These are phyloP conservation scores for Peribolospora baueri DNA, from an alignment of 768 basidiomycete genomes.

Conservation along the genomic window DNA sequence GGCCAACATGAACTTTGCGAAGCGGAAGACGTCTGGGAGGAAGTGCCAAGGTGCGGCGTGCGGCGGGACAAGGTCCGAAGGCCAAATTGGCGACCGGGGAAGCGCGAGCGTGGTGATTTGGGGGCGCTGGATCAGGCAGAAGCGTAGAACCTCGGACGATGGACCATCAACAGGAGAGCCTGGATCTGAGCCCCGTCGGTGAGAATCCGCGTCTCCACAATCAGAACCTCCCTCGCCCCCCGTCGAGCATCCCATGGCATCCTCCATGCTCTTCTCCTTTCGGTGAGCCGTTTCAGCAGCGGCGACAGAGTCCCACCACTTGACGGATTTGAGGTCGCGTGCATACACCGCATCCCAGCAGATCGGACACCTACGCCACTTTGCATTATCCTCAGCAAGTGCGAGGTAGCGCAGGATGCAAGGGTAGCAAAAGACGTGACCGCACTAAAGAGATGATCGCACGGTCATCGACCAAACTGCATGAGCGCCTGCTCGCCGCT, in stretches of 20 bases:
- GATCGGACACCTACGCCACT: slow-evolving; percentile 84
- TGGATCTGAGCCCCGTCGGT: no score
- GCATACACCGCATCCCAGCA: slow-evolving; percentile 84
- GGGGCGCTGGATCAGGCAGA: slow-evolving; percentile 79
- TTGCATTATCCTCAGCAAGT: slow-evolving; percentile 17
- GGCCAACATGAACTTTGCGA: slow-evolving; percentile 88
- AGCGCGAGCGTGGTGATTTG: slow-evolving; percentile 85
- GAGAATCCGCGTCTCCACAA: no score
- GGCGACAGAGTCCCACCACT: slow-evolving; percentile 39
- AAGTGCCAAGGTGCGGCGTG: slow-evolving; percentile 92
- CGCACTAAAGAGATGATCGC: slow-evolving; percentile 35
- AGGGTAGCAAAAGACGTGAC: slow-evolving; percentile 87
- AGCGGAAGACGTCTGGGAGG: slow-evolving; percentile 65
- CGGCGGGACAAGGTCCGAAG: slow-evolving; percentile 68
- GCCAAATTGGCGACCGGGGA: slow-evolving; percentile 78
- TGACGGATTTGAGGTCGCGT: slow-evolving; percentile 73
- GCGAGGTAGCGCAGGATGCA: slow-evolving; percentile 29
- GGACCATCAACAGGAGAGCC: no score
- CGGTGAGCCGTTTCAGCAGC: slow-evolving; percentile 8
- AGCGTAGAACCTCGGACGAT: slow-evolving; percentile 27
- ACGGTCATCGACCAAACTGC: no score
- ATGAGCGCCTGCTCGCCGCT: no score
- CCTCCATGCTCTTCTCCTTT: neutral
- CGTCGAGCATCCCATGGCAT: no score
- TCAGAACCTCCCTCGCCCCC: no score